Evolutionary conservation across 306 rosid genomes (phyloP).

Genomic region (Erythrophleum fordii): DNA sequence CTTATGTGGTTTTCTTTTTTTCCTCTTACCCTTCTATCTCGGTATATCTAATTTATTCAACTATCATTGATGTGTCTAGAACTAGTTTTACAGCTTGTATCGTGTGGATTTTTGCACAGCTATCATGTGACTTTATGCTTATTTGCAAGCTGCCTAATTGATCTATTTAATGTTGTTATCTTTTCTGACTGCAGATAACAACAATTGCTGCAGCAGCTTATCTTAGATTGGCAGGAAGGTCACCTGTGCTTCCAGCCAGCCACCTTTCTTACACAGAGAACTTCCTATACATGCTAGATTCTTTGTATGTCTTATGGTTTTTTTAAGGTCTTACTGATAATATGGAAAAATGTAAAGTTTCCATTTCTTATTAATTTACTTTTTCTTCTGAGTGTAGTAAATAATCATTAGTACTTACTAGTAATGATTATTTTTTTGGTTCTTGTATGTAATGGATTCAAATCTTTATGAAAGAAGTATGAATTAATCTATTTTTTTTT

Average conservation of each 20-base stretch:
- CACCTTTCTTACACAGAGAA: constrained; percentile 85
- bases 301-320: constrained; percentile 61
- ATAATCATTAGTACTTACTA: neutral
- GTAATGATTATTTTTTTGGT: neutral
- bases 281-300: constrained; percentile 92
- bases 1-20: constrained; percentile 25
- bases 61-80: constrained; percentile 20
- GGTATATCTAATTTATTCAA: neutral
- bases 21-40: constrained; percentile 17
- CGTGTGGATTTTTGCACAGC: constrained; percentile 27
- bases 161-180: constrained; percentile 4
- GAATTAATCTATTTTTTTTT: constrained; percentile 3
- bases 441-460: constrained; percentile 6
- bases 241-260: constrained; percentile 87
- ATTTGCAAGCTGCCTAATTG: constrained; percentile 19
- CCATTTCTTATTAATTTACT: neutral
- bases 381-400: neutral
- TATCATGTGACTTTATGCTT: constrained; percentile 10
- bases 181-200: constrained; percentile 62
- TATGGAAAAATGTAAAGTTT: neutral
- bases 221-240: constrained; percentile 87
- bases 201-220: constrained; percentile 89
- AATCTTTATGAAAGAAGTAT: neutral
- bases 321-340: constrained; percentile 11
- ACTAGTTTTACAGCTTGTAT: constrained; percentile 25